Conservation (phyloP, 345 rosid species). For the Rhizophora mangle region DNA sequence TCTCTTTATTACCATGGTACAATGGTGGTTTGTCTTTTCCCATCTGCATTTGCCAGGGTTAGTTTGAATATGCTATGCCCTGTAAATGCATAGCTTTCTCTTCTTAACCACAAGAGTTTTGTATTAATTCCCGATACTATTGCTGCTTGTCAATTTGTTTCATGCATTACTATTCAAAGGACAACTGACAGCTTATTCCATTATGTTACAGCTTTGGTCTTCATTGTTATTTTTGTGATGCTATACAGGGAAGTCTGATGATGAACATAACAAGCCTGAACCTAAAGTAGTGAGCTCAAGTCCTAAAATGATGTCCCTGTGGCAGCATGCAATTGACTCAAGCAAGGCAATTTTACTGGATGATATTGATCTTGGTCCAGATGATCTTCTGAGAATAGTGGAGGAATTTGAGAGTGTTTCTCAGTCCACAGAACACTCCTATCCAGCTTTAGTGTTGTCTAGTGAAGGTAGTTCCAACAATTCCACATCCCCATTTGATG, state of each 20-base stretch:
- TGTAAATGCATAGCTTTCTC: no score
- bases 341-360: constrained; percentile 65
- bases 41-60: no score
- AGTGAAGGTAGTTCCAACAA: constrained; percentile 21
- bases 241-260: constrained; percentile 30
- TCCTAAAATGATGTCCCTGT: constrained; percentile 74
- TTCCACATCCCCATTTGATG: constrained; percentile 30
- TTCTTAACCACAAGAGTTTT: no score
- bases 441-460: constrained; percentile 57
- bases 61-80: no score
- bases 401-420: constrained; percentile 65
- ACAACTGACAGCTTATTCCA: neutral
- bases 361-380: constrained; percentile 54
- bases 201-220: neutral
- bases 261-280: constrained; percentile 17
- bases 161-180: neutral
- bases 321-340: constrained; percentile 67
- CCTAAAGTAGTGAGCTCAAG: constrained; percentile 43
- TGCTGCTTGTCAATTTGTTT: no score
- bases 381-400: constrained; percentile 62
- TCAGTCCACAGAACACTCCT: constrained; percentile 68
- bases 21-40: no score
- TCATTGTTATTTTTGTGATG: constrained; percentile 9
- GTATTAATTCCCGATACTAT: no score
- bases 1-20: neutral